Conservation (phyloP, 2,329 filamentous ascomycete genomes). For the Pseudogymnoascus sp. region DNA sequence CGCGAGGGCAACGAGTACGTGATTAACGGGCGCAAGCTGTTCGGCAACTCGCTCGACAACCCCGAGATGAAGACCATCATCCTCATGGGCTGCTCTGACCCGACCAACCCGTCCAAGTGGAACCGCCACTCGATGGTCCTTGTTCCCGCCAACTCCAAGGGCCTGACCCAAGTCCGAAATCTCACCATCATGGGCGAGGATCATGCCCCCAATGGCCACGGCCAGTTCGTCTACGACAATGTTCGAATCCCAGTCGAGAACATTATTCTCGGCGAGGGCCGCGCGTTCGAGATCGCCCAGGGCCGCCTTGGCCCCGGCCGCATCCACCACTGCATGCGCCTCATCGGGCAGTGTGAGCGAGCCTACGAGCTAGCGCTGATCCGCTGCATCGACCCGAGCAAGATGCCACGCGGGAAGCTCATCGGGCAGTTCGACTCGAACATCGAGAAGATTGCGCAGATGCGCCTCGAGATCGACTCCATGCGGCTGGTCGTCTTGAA, state of each 20-base stretch:
- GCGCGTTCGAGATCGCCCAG: slow-evolving; percentile 36
- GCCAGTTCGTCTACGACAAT: slow-evolving; percentile 35
- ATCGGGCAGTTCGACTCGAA: slow-evolving; percentile 35
- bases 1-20: slow-evolving; percentile 31
- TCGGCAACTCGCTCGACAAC: slow-evolving; percentile 34
- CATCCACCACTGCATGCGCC: slow-evolving; percentile 36
- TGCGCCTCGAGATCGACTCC: slow-evolving; percentile 34
- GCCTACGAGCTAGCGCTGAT: slow-evolving; percentile 34
- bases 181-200: slow-evolving; percentile 36
- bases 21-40: slow-evolving; percentile 36
- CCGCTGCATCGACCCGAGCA: slow-evolving; percentile 30
- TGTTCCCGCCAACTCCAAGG: slow-evolving; percentile 31
- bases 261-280: slow-evolving; percentile 34
- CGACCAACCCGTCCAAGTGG: slow-evolving; percentile 32
- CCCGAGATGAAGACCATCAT: slow-evolving; percentile 18
- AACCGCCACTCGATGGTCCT: slow-evolving; percentile 33
- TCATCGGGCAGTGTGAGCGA: slow-evolving; percentile 36
- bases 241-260: slow-evolving; percentile 33
- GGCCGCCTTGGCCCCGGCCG: slow-evolving; percentile 34
- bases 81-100: slow-evolving; percentile 30
- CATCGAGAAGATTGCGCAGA: slow-evolving; percentile 34
- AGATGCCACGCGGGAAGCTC: slow-evolving; percentile 33
- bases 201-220: slow-evolving; percentile 35
- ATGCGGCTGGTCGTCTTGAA: slow-evolving; percentile 34
- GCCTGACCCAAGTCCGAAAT: slow-evolving; percentile 32